Conservation (phyloP, 768 basidiomycete species). For the Amanita exitialis region DNA sequence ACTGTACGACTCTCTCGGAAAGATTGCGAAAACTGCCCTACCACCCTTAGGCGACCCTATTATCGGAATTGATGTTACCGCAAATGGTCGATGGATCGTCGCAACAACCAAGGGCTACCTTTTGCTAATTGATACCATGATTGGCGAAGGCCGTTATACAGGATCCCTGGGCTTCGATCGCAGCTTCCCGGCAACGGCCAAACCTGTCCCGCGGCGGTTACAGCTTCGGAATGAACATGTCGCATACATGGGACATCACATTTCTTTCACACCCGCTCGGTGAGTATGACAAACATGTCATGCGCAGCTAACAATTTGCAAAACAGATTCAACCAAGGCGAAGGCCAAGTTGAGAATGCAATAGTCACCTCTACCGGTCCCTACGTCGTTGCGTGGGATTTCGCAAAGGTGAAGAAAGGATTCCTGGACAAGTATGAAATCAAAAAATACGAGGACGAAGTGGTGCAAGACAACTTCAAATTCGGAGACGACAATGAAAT, state of each 20-base stretch:
- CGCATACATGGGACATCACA: constrained; percentile 83
- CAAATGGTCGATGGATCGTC: constrained; percentile 89
- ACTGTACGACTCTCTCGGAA: constrained; percentile 91
- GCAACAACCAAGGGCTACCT: constrained; percentile 94
- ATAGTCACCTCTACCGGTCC: constrained; percentile 92
- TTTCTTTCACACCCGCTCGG: constrained; percentile 93
- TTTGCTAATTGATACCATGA: constrained; percentile 88
- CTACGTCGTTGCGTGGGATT: constrained; percentile 96
- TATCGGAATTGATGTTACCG: constrained; percentile 87
- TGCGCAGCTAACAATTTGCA: constrained; percentile 4
- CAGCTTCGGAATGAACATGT: constrained; percentile 88
- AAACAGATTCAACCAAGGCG: constrained; percentile 83
- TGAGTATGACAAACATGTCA: constrained; percentile 19
- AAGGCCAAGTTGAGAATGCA: constrained; percentile 83
- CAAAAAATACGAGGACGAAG: constrained; percentile 89
- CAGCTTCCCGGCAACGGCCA: constrained; percentile 89
- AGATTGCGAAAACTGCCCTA: constrained; percentile 97
- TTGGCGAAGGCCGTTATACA: constrained; percentile 80
- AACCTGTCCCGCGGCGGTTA: constrained; percentile 83
- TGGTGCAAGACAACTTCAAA: constrained; percentile 97
- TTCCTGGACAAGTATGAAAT: constrained; percentile 89
- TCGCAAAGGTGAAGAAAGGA: constrained; percentile 90
- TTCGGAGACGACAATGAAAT: constrained; percentile 97
- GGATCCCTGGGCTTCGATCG: constrained; percentile 87
- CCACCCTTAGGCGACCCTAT: constrained; percentile 95